phyloP scores from a whole-genome alignment of 2,329 filamentous ascomycete species.

The Lecanosticta acicola region DNA sequence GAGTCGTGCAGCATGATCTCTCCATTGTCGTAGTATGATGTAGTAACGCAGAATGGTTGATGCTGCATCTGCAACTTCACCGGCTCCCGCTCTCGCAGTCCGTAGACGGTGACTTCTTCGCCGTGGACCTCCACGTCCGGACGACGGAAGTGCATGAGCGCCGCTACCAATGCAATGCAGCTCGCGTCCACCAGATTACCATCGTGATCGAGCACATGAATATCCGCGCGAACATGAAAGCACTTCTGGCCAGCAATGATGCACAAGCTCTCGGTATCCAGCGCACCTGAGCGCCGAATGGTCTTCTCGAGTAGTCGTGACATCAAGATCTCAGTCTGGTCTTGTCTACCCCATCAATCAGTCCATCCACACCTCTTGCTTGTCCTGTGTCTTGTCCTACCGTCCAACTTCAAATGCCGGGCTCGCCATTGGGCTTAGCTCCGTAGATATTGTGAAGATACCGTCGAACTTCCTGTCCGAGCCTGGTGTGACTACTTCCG shows the following conservation, averaged over 20 bases:
- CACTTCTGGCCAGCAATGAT: conserved; percentile 85
- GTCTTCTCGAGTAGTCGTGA: conserved; percentile 90
- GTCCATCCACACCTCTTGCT: conserved; percentile 38
- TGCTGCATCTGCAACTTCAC: conserved; percentile 87
- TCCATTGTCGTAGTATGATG: conserved; percentile 71
- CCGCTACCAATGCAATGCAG: conserved; percentile 81
- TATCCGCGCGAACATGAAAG: conserved; percentile 84
- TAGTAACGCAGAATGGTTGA: conserved; percentile 84
- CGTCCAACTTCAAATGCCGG: conserved; percentile 82
- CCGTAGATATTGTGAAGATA: conserved; percentile 85
- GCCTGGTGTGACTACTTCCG: conserved; percentile 80
- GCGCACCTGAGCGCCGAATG: conserved; percentile 80
- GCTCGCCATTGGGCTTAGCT: conserved; percentile 86
- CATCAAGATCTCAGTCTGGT: conserved; percentile 66
- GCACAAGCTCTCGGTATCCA: conserved; percentile 94
- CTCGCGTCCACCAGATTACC: conserved; percentile 82
- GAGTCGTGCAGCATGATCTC: conserved; percentile 68
- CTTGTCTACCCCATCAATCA: conserved; percentile 55
- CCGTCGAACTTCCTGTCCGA: conserved; percentile 90
- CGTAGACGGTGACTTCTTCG: conserved; percentile 78
- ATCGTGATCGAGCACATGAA: conserved; percentile 87
- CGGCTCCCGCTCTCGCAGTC: conserved; percentile 77
- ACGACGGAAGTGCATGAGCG: conserved; percentile 82
- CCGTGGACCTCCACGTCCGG: conserved; percentile 84
- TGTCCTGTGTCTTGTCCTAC: conserved; percentile 41